These are phyloP conservation scores for Annulohypoxylon moriforme DNA, from an alignment of 495 filamentous ascomycete species.

Conservation along the genomic window DNA sequence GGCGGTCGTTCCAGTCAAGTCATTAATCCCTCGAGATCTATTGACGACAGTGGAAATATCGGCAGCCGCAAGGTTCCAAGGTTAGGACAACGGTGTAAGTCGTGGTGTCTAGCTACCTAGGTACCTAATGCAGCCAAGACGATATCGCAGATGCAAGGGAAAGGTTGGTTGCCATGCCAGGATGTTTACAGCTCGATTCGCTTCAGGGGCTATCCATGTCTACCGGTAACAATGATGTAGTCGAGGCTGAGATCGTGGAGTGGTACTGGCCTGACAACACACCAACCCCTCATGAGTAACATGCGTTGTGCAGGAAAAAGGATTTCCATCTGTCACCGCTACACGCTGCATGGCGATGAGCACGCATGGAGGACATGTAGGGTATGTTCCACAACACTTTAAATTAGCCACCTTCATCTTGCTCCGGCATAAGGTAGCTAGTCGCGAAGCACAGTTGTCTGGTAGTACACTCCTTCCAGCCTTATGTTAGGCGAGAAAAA, in stretches of 20 bases:
- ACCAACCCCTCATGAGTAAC: slow-evolving; percentile 44
- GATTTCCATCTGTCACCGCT: slow-evolving; percentile 30
- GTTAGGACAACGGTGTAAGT: slow-evolving; percentile 11
- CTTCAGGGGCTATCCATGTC: slow-evolving; percentile 38
- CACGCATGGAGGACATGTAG: slow-evolving; percentile 3
- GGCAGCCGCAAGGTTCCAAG: slow-evolving; percentile 21
- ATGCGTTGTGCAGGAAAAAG: slow-evolving; percentile 17
- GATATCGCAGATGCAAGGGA: slow-evolving; percentile 43
- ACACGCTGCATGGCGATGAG: slow-evolving; percentile 28
- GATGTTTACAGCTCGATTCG: slow-evolving; percentile 34
- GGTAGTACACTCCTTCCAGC: slow-evolving; percentile 17
- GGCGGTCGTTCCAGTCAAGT: slow-evolving; percentile 15
- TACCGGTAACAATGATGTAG: slow-evolving; percentile 42
- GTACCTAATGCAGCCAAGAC: slow-evolving; percentile 31
- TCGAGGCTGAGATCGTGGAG: slow-evolving; percentile 42
- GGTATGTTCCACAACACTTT: slow-evolving; percentile 25
- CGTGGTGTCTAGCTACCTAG: slow-evolving; percentile 18
- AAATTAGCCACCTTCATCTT: slow-evolving; percentile 11
- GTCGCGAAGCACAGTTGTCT: slow-evolving; percentile 11
- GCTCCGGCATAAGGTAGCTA: slow-evolving; percentile 30
- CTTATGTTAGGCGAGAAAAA: slow-evolving; percentile 16
- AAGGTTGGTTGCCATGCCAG: slow-evolving; percentile 34
- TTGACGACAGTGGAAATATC: slow-evolving; percentile 22
- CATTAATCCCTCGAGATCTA: slow-evolving; percentile 23
- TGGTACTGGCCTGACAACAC: slow-evolving; percentile 36